Base-by-base conservation (phyloP, 352 stramenopile species). In the Phytopythium boreale region DNA sequence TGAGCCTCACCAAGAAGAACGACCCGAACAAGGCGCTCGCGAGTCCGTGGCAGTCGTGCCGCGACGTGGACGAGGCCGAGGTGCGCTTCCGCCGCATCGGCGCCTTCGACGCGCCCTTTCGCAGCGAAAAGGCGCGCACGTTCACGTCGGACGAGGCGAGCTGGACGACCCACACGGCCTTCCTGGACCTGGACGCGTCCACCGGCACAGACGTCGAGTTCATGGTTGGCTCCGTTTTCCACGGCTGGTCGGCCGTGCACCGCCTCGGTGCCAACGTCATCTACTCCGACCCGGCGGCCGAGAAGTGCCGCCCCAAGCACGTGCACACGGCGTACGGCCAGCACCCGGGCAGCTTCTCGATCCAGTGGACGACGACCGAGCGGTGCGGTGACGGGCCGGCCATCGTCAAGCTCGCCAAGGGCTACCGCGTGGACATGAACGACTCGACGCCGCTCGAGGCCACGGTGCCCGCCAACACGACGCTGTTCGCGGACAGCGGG, bases 311-410 rank as follows among this genome's bases (percentile, higher is more conserved):
- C 36, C 83, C 84, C 4, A 91, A 93, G 70, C 88, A 93, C 60
- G 78, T 96, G 14, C 88, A 93, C 74, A 93, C 84, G 2, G 83
- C 88, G 9, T 93, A 89, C 51, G 84, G 87, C 19, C 62, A 68
- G 26, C 76, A 69, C 9, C 75, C 85, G 0, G 75, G 72, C 11
- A 89, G 83, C 57, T 81, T 92, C 50, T 74, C 78, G 0, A 77
- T 96, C 26, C 85, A 96, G 60, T 95, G 87, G 87, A 86, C 82
- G 67, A 93, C 84, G 17, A 80, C 82, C 24, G 75, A 84, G 64
- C 78, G 68, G 27, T 93, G 86, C 58, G 70, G 61, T 10, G 53
- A 70, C 43, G 79, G 75, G 34, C 26, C 72, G 17, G 62, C 83
- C 22, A 74, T 87, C 27, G 58, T 95, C 51, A 81, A 83, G 56